These are phyloP conservation scores for Sequoiadendron giganteum DNA, from an alignment of 75 land plant species.

Conservation along the genomic window DNA sequence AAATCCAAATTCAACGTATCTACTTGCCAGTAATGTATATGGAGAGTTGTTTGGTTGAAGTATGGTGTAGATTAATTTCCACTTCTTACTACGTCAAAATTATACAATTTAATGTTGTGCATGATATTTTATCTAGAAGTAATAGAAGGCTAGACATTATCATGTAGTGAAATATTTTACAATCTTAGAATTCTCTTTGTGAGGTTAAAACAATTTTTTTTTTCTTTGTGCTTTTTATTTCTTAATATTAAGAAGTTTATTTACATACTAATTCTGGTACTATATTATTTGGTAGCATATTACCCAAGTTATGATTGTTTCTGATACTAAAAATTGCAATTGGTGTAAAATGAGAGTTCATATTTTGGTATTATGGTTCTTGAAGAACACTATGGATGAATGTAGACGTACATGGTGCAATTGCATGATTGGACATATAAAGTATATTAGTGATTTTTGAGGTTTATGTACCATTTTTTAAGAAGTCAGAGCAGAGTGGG, in stretches of 20 bases:
- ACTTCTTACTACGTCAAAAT: not conserved
- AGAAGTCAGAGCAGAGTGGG: not conserved
- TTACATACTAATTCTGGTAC: not conserved
- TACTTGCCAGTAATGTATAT: not conserved
- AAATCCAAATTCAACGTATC: no score
- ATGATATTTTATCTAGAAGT: not conserved
- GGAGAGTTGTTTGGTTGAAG: not conserved
- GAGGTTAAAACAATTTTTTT: not conserved
- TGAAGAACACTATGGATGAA: not conserved
- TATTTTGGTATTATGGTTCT: not conserved
- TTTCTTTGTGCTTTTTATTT: not conserved
- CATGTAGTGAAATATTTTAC: not conserved
- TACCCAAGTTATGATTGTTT: not conserved
- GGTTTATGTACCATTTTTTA: not conserved
- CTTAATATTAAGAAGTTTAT: not conserved
- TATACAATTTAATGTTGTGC: not conserved
- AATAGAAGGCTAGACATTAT: not conserved
- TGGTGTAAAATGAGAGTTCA: not conserved
- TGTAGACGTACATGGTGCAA: not conserved
- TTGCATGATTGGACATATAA: not conserved
- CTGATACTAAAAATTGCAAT: not conserved
- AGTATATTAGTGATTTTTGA: not conserved
- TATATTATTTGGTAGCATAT: not conserved
- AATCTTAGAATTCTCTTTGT: not conserved
- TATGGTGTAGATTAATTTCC: not conserved